Base-by-base conservation (phyloP, 768 basidiomycete genomes). In the Pleurotus tuber-regium region DNA sequence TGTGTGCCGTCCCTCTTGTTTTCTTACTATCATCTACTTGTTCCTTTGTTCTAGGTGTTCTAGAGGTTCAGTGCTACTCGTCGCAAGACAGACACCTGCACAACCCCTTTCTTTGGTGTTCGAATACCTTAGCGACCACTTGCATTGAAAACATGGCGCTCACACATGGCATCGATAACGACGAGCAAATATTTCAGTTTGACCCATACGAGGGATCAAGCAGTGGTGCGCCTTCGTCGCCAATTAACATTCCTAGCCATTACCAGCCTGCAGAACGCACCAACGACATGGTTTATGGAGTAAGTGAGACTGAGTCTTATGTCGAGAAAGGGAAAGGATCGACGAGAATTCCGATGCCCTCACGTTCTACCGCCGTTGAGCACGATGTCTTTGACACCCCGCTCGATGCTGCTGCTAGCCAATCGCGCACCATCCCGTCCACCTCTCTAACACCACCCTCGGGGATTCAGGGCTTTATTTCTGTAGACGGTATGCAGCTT, bases 291-390 rank as follows among this genome's bases (percentile, higher is more conserved):
- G 28, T 30, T 4, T 43, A 36, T 9, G n/a, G 30, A 11, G 16
- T 41, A 18, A 36, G 53, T 42, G 42, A 42, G 24, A 14, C n/a
- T 40, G 33, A 38, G 38, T 30, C 28, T 23, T 43, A 29, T 23
- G 30, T 61, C 18, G 71, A 60, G 57, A 84, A 86, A 64, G 83
- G 84, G 48, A 85, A 86, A 65, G 72, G 67, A 33, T 70, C 74
- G 38, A 74, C 80, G 21, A 74, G 70, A 14, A 47, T 47, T 57
- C 81, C 83, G 16, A 61, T 84, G 64, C 72, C 77, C 51, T 82
- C 84, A 53, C 67, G 64, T 26, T 35, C 57, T 29, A 66, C 65
- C 31, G 54, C 59, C 50, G 51, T 66, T 50, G 49, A 62, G 16
- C 68, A 72, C 64, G 75, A 78, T 69, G 46, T 73, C 52, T 74